Evolutionary conservation across 2,329 filamentous ascomycete species (phyloP).

Genomic region (Zarea fungicola): DNA sequence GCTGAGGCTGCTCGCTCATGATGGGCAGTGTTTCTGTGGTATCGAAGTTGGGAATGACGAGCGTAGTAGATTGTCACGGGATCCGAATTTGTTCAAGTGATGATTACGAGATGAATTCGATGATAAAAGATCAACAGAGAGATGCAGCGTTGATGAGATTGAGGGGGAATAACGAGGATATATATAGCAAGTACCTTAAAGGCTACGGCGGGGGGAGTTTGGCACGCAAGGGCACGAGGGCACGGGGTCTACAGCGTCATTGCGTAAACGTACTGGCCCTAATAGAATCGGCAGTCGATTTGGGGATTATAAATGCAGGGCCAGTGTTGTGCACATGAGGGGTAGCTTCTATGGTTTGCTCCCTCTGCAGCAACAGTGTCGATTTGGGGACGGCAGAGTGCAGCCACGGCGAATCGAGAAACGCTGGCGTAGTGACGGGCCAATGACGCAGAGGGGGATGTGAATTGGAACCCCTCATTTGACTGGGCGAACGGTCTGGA

Average conservation of each 20-base stretch:
- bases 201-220: not conserved
- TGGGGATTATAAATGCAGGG: conserved; percentile 1
- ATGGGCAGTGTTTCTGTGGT: not conserved
- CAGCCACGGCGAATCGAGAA: conserved; percentile 5
- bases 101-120: not conserved
- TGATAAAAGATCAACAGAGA: not conserved
- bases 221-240: too few species aligned
- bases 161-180: not conserved
- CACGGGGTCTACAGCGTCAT: conserved; percentile 9
- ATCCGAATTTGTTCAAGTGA: not conserved
- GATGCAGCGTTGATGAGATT: not conserved
- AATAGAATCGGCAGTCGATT: not conserved
- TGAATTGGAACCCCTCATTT: too few species aligned
- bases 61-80: not conserved
- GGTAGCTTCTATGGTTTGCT: not conserved
- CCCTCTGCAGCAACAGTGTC: not conserved
- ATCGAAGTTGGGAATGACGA: not conserved
- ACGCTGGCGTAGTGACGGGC: not conserved
- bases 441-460: conserved; percentile 10
- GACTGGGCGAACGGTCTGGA: not conserved
- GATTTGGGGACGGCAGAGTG: not conserved
- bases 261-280: not conserved
- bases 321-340: not conserved
- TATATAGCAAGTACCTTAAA: conserved; percentile 1
- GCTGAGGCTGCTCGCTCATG: conserved; percentile 2